Evolutionary conservation across 176 grass and related monocot species (phyloP).

Genomic region (Neostapfia colusana): DNA sequence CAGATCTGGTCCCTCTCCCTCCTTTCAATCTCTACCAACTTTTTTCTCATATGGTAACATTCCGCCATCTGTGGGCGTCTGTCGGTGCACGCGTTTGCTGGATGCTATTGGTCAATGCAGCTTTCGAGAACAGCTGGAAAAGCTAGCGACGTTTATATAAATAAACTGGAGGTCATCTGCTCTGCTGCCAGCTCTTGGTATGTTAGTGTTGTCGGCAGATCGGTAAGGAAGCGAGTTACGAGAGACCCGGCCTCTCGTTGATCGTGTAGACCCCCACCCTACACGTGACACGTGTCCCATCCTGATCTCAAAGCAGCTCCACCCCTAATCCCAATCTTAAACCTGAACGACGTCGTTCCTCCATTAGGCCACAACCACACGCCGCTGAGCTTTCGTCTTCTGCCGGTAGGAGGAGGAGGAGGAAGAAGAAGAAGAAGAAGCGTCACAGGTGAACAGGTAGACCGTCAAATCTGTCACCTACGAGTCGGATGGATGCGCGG

Average conservation of each 20-base stretch:
- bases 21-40: conserved; percentile 18
- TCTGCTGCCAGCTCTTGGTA: background rate
- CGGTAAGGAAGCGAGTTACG: background rate
- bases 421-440: conserved; percentile 25
- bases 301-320: too few species aligned
- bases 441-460: conserved; percentile 43
- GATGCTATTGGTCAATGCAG: conserved; percentile 14
- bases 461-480: conserved; percentile 44
- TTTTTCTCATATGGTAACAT: background rate
- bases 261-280: too few species aligned
- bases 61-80: background rate
- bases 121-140: background rate
- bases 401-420: background rate
- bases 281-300: too few species aligned
- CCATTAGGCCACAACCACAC: too few species aligned
- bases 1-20: conserved; percentile 27
- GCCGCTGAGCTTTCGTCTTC: too few species aligned
- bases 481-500: conserved; percentile 1
- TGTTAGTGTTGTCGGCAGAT: background rate
- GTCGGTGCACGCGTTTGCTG: conserved; percentile 26
- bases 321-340: too few species aligned
- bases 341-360: too few species aligned
- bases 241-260: too few species aligned
- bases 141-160: background rate
- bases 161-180: background rate